These are phyloP conservation scores for Colletotrichum costaricense DNA, from an alignment of 2,329 filamentous ascomycete genomes.

Conservation along the genomic window DNA sequence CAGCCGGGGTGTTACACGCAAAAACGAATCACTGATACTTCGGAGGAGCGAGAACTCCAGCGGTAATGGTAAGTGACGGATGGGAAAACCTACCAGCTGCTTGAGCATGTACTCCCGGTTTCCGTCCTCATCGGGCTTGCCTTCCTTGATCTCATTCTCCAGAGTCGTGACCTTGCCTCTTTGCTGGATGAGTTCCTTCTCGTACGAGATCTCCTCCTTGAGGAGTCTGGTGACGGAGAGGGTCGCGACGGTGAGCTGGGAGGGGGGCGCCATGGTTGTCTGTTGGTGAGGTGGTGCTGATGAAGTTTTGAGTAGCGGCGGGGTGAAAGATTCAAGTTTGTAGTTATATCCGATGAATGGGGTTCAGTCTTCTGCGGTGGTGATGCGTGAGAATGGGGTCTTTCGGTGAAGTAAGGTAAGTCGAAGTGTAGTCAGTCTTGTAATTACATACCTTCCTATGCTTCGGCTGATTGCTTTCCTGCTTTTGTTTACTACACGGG, in stretches of 20 bases:
- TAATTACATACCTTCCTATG: background rate
- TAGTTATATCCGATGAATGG: no score
- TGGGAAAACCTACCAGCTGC: constrained; percentile 77
- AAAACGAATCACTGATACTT: background rate
- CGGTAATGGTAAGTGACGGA: background rate
- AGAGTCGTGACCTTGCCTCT: constrained; percentile 77
- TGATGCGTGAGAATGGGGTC: background rate
- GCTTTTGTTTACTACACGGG: constrained; percentile 34
- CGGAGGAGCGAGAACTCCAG: background rate
- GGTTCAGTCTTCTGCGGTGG: no score
- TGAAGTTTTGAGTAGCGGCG: background rate
- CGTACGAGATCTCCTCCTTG: constrained; percentile 92
- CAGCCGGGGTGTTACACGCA: background rate
- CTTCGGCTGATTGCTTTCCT: constrained; percentile 17
- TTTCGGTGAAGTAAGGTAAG: background rate
- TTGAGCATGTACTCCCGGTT: constrained; percentile 84
- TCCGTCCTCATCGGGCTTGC: constrained; percentile 67
- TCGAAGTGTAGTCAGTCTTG: background rate
- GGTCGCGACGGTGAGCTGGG: constrained; percentile 82
- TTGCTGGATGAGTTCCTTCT: constrained; percentile 84
- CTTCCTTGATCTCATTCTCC: constrained; percentile 66
- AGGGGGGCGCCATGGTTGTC: constrained; percentile 77
- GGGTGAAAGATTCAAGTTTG: background rate
- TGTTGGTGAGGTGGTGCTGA: background rate
- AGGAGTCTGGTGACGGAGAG: constrained; percentile 84